phyloP scores from a whole-genome alignment of 2,329 filamentous ascomycete species.

The Colletotrichum lentis region DNA sequence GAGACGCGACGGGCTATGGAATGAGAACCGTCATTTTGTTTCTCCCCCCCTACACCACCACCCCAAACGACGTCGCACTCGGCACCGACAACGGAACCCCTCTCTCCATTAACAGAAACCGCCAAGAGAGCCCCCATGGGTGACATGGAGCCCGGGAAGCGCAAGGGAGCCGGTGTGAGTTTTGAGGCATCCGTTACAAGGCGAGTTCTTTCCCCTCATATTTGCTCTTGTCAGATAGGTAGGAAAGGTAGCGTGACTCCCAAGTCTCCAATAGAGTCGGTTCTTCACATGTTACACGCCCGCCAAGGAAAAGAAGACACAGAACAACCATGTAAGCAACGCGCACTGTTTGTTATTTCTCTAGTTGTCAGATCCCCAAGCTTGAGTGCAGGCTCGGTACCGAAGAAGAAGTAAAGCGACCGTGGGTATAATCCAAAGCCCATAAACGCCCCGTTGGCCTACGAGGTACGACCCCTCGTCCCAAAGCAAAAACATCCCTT shows the following conservation, averaged over 20 bases:
- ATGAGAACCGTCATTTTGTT: background rate
- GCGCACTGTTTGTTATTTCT: too few species aligned
- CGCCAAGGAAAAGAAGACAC: background rate
- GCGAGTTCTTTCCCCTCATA: too few species aligned
- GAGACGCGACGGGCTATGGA: background rate
- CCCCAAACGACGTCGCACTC: background rate
- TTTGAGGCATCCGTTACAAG: background rate
- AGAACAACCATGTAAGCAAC: background rate
- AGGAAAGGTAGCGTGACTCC: background rate
- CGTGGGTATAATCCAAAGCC: constrained; percentile 11
- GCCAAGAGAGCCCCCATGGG: too few species aligned
- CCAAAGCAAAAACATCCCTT: background rate
- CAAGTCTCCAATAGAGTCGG: background rate
- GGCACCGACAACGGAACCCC: too few species aligned
- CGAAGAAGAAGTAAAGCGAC: constrained; percentile 2
- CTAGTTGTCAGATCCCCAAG: background rate
- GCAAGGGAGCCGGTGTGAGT: too few species aligned
- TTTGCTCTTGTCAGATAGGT: background rate
- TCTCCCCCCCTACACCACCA: background rate
- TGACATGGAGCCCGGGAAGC: too few species aligned
- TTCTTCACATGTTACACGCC: background rate
- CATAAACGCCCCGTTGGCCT: background rate
- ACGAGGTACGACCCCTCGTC: background rate
- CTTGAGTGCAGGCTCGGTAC: too few species aligned
- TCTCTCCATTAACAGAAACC: too few species aligned